A percentile compares a stretch with the other conserved stretches of the same genome.
phyloP scores from a whole-genome alignment of 2,329 filamentous ascomycete genomes.

The Alternaria conjuncta region DNA sequence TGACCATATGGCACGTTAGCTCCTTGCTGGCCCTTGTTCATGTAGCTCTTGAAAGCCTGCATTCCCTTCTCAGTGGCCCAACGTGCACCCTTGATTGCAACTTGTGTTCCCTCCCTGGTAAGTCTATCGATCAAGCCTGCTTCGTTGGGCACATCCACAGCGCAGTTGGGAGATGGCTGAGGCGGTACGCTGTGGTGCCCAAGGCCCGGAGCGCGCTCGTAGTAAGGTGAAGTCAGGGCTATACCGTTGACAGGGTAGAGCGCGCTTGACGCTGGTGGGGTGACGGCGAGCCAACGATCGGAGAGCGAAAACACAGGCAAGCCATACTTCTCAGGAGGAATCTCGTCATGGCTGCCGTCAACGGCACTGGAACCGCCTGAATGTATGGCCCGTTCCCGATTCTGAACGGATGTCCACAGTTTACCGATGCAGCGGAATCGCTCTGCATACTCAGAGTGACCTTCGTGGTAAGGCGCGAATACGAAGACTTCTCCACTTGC shows the following conservation, averaged over 20 bases:
- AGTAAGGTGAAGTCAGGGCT: slow-evolving; percentile 60
- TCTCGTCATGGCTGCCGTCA: slow-evolving; percentile 45
- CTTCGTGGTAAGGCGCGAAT: slow-evolving; percentile 55
- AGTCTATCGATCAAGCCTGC: slow-evolving; percentile 78
- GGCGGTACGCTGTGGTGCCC: slow-evolving; percentile 71
- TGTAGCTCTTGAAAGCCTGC: slow-evolving; percentile 82
- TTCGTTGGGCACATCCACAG: slow-evolving; percentile 73
- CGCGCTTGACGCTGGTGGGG: slow-evolving; percentile 74
- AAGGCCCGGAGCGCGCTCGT: slow-evolving; percentile 62
- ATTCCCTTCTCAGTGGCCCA: slow-evolving; percentile 80
- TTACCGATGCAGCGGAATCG: slow-evolving; percentile 78
- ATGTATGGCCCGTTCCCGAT: slow-evolving; percentile 41
- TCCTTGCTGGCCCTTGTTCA: slow-evolving; percentile 59
- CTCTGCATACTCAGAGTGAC: slow-evolving; percentile 32
- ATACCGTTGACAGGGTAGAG: slow-evolving; percentile 72
- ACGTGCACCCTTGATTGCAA: slow-evolving; percentile 74
- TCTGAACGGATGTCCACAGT: slow-evolving; percentile 86
- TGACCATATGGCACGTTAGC: slow-evolving; percentile 30
- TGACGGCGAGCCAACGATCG: slow-evolving; percentile 79
- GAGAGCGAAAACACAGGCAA: slow-evolving; percentile 72
- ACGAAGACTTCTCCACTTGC: slow-evolving; percentile 87
- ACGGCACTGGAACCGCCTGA: slow-evolving; percentile 46
- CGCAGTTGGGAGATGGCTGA: slow-evolving; percentile 69
- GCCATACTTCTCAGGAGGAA: slow-evolving; percentile 52
- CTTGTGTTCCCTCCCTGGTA: slow-evolving; percentile 79